Base-by-base conservation (phyloP, 176 grass and related monocot genomes). In the Elymus sibiricus region DNA sequence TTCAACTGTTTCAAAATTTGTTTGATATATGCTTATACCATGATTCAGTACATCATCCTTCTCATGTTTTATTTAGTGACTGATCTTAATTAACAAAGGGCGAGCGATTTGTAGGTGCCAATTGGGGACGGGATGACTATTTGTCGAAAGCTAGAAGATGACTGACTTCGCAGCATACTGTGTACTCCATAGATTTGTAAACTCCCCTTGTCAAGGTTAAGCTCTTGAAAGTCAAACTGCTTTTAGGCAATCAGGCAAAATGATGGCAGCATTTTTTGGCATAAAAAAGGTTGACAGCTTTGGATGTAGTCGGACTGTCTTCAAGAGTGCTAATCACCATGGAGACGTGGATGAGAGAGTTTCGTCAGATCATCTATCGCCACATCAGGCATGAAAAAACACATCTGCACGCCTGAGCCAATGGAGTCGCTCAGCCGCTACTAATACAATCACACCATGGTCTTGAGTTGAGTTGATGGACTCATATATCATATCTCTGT, bases 91-190 rank as follows among this genome's bases (percentile, higher is more conserved):
- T 47, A 38, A 85, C 9, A 80, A 69, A 46, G 26, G 9, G 43
- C 58, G 81, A 19, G 47, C 62, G 29, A 31, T 31, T 82, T 64
- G 69, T 79, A 98, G 96, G 96, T 98, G 27, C 90, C 96, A 38
- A 89, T 98, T 47, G 96, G 93, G 22, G 96, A 98, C 11, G 96
- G 96, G 83, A 98, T 98, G 93, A 98, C 96, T 26, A 94, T 98
- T 82, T 98, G 96, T 83, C 83, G 82, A 71, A 98, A 98, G 81
- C 88, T 84, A 85, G 78, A 86, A 77, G 83, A 92, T 64, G 77
- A 29, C 47, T 93, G 64, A 92, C 26, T 77, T 42, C 9, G 74
- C 47, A 40, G 13, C 37, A 16, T 75, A 64, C 31, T 64, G 2
- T 85, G 27, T 22, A 76, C 44, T 55, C 4, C 13, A 29, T 83